phyloP scores from a whole-genome alignment of 2,329 filamentous ascomycete genomes.

The Scedosporium minutisporum region DNA sequence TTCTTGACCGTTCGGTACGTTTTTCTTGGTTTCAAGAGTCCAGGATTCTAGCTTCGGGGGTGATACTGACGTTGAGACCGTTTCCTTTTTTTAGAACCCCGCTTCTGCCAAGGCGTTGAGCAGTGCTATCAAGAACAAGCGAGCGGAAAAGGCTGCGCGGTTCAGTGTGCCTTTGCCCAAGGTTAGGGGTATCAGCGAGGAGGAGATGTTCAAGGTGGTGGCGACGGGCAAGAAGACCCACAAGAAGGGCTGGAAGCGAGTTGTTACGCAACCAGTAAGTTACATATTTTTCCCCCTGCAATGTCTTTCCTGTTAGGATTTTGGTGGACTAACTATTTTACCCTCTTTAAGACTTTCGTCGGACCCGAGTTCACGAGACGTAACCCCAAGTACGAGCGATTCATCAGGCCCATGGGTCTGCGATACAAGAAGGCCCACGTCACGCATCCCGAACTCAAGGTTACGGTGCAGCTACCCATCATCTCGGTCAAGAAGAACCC shows the following conservation, averaged over 20 bases:
- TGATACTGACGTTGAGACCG: slow-evolving; percentile 9
- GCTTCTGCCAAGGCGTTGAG: slow-evolving; percentile 59
- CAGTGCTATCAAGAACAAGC: slow-evolving; percentile 90
- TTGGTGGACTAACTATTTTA: slow-evolving; percentile 30
- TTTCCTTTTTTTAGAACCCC: slow-evolving; percentile 27
- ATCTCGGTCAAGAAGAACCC: slow-evolving; percentile 59
- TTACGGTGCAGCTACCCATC: slow-evolving; percentile 81
- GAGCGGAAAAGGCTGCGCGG: slow-evolving; percentile 85
- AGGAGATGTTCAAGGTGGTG: slow-evolving; percentile 96
- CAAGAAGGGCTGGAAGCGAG: slow-evolving; percentile 72
- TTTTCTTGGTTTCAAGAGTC: not conserved
- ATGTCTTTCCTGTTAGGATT: not conserved
- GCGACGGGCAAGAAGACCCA: slow-evolving; percentile 91
- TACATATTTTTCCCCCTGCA: not conserved
- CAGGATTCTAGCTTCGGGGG: not conserved
- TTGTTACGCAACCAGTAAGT: slow-evolving; percentile 44
- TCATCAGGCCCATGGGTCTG: slow-evolving; percentile 40
- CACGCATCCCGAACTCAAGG: slow-evolving; percentile 67
- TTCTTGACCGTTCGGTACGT: slow-evolving; percentile 63
- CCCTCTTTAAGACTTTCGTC: slow-evolving; percentile 55
- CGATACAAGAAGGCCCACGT: slow-evolving; percentile 45
- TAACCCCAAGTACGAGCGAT: slow-evolving; percentile 67
- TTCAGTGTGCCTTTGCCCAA: slow-evolving; percentile 90
- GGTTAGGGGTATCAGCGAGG: slow-evolving; percentile 85
- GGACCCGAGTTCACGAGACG: slow-evolving; percentile 81